A percentile compares a stretch with the other conserved stretches of the same genome.
phyloP scores from a whole-genome alignment of 2,329 filamentous ascomycete genomes.

The Cryphonectria radicalis region DNA sequence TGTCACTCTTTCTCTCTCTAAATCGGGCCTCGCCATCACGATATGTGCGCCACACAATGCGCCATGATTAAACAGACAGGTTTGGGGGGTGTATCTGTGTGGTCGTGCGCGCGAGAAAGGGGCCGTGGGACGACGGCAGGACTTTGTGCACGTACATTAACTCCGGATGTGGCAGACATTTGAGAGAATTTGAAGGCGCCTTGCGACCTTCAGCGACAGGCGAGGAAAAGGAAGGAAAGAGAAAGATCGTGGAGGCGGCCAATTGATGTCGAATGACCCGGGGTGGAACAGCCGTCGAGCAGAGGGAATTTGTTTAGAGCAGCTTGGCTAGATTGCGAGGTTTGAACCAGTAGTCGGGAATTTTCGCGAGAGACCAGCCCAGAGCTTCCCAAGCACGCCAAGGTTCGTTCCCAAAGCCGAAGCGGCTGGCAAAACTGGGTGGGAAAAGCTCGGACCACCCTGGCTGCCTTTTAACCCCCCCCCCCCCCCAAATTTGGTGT shows the following conservation, averaged over 20 bases:
- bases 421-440: slow-evolving; percentile 15
- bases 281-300: slow-evolving; percentile 24
- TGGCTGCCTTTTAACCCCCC: neutral
- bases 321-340: slow-evolving; percentile 32
- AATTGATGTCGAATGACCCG: slow-evolving; percentile 33
- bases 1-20: neutral
- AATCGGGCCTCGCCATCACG: slow-evolving; percentile 6
- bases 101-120: slow-evolving; percentile 15
- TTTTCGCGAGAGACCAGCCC: slow-evolving; percentile 39
- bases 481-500: neutral
- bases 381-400: slow-evolving; percentile 11
- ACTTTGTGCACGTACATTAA: slow-evolving; percentile 60
- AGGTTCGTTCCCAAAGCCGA: slow-evolving; percentile 22
- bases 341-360: slow-evolving; percentile 41
- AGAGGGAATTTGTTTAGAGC: slow-evolving; percentile 23
- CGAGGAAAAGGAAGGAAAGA: slow-evolving; percentile 40
- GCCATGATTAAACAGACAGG: neutral
- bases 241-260: slow-evolving; percentile 33
- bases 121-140: slow-evolving; percentile 21
- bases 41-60: slow-evolving; percentile 1
- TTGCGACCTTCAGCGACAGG: slow-evolving; percentile 45
- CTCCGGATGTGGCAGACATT: slow-evolving; percentile 70
- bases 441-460: slow-evolving; percentile 12
- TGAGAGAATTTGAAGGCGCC: slow-evolving; percentile 47
- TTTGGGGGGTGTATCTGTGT: slow-evolving; percentile 31